These are phyloP conservation scores for Helichrysum umbraculigerum DNA, from an alignment of 129 eudicot species.

Conservation along the genomic window DNA sequence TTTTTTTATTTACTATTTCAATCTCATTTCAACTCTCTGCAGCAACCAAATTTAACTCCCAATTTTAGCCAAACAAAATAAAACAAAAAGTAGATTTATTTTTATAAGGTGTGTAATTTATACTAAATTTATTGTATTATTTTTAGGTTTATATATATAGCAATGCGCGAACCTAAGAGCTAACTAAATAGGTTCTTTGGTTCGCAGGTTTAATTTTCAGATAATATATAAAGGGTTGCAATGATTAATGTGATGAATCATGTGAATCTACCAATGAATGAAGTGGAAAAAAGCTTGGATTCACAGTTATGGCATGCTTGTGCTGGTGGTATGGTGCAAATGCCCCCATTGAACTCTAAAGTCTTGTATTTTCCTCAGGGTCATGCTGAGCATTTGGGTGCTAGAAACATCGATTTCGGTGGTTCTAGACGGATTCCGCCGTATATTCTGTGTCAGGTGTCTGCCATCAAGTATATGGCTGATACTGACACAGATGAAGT, in stretches of 20 bases:
- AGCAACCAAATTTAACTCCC: constrained; percentile 7
- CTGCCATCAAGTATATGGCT: constrained; percentile 58
- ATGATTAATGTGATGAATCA: constrained; percentile 63
- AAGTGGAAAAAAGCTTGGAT: constrained; percentile 61
- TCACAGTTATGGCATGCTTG: constrained; percentile 95
- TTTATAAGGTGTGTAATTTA: too few species aligned
- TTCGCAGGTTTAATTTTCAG: constrained; percentile 14
- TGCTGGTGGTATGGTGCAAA: constrained; percentile 88
- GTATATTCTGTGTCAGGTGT: constrained; percentile 47
- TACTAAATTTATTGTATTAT: too few species aligned
- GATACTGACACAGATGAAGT: constrained; percentile 78
- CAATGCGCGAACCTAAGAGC: too few species aligned
- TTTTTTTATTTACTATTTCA: background rate
- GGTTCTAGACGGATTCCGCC: constrained; percentile 48
- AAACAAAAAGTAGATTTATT: too few species aligned
- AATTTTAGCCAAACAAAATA: background rate
- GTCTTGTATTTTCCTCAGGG: constrained; percentile 92
- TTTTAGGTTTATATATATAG: too few species aligned
- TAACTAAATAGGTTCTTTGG: background rate
- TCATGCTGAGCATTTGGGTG: constrained; percentile 65
- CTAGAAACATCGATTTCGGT: constrained; percentile 41
- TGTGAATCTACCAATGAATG: constrained; percentile 56
- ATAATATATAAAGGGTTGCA: background rate
- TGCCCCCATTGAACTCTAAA: constrained; percentile 67
- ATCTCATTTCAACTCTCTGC: constrained; percentile 21